phyloP scores from a whole-genome alignment of 352 stramenopile genomes.

The Phytophthora syringae region DNA sequence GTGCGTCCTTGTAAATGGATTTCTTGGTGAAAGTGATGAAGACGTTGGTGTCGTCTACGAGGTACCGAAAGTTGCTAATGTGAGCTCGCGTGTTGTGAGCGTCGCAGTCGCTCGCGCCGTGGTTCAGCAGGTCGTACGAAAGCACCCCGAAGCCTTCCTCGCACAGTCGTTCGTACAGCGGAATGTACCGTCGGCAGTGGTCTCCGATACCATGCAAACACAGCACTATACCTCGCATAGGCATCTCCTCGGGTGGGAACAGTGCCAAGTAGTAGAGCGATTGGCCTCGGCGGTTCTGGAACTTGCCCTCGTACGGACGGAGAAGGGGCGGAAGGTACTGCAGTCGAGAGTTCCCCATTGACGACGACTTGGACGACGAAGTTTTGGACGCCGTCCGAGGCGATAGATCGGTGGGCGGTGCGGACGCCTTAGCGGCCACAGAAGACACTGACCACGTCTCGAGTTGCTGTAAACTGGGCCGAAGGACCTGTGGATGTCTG shows the following conservation, averaged over 20 bases:
- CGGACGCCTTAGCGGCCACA: conserved; percentile 29
- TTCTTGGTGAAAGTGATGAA: conserved; percentile 46
- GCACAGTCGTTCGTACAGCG: conserved; percentile 53
- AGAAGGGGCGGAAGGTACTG: conserved; percentile 31
- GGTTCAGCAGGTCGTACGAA: conserved; percentile 58
- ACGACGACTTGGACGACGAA: conserved; percentile 22
- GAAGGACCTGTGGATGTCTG: conserved; percentile 8
- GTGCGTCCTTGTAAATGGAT: conserved; percentile 26
- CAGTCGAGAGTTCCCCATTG: conserved; percentile 10
- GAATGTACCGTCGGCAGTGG: conserved; percentile 53
- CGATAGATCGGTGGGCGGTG: conserved; percentile 19
- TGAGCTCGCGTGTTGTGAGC: conserved; percentile 35
- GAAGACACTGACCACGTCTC: conserved; percentile 14
- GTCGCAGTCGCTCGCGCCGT: conserved; percentile 53
- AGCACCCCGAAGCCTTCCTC: conserved; percentile 54
- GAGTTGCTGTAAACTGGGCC: conserved; percentile 16
- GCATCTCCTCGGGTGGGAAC: conserved; percentile 40
- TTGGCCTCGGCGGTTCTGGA: conserved; percentile 48
- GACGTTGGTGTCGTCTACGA: conserved; percentile 47
- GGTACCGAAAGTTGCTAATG: conserved; percentile 35
- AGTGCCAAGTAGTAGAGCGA: conserved; percentile 56
- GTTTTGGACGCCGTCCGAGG: conserved; percentile 16
- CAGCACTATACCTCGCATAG: conserved; percentile 52
- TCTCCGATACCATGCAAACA: conserved; percentile 64
- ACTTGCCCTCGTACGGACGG: conserved; percentile 40